A percentile compares a stretch with the other conserved stretches of the same genome.
These are phyloP conservation scores for Tuber magnatum DNA, from an alignment of 495 filamentous ascomycete species.

Conservation along the genomic window DNA sequence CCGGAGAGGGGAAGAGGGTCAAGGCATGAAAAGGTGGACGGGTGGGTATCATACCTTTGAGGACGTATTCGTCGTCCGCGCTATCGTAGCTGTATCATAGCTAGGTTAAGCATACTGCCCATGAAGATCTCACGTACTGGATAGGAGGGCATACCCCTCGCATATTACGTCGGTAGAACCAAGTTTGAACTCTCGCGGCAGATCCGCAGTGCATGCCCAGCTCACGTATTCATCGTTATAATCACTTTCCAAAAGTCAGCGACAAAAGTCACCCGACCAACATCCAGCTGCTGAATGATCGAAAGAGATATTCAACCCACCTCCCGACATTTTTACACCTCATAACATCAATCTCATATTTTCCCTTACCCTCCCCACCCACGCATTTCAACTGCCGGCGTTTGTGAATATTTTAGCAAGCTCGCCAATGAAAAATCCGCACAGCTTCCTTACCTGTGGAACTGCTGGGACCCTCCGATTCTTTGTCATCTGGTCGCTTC, in stretches of 20 bases:
- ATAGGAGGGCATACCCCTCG: slow-evolving; percentile 52
- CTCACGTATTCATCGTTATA: slow-evolving; percentile 67
- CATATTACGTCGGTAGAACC: slow-evolving; percentile 86
- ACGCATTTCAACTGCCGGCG: slow-evolving; percentile 60
- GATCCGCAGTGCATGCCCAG: slow-evolving; percentile 76
- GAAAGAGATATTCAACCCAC: slow-evolving; percentile 12
- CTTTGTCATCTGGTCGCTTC: slow-evolving; percentile 55
- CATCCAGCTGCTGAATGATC: too few relatives aligned
- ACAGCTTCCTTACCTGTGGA: slow-evolving; percentile 51
- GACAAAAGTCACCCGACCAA: not conserved
- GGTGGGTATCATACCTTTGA: slow-evolving; percentile 58
- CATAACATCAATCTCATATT: slow-evolving; percentile 71
- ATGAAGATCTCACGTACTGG: not conserved
- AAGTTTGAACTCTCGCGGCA: slow-evolving; percentile 80
- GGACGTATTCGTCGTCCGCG: slow-evolving; percentile 69
- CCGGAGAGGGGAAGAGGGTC: not conserved
- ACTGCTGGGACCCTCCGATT: slow-evolving; percentile 69
- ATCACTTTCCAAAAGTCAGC: slow-evolving; percentile 39
- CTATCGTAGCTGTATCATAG: slow-evolving; percentile 49
- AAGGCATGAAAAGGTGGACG: not conserved
- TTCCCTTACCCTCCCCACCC: slow-evolving; percentile 55
- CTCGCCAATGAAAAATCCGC: not conserved
- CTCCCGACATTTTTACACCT: slow-evolving; percentile 79
- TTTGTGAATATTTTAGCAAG: not conserved
- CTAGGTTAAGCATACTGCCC: not conserved